phyloP scores from a whole-genome alignment of 352 stramenopile genomes.

The Phytophthora melonis region DNA sequence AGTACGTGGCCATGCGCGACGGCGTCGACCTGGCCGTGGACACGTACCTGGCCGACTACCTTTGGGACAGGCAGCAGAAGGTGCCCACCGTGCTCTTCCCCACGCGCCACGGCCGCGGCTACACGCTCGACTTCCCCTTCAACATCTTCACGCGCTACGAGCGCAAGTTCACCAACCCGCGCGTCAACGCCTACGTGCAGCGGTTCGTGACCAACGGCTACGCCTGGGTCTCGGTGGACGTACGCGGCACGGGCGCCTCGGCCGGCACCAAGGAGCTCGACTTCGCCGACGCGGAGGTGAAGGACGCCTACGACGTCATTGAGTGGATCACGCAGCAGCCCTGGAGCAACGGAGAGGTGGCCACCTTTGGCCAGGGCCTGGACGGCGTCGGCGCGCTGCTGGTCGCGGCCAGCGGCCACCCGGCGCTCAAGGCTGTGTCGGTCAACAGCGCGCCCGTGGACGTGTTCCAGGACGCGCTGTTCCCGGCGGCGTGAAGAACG shows the following conservation, averaged over 20 bases:
- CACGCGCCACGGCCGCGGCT: slow-evolving; percentile 83
- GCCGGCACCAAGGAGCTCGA: slow-evolving; percentile 69
- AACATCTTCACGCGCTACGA: slow-evolving; percentile 72
- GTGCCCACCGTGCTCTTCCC: slow-evolving; percentile 77
- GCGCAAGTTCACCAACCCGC: slow-evolving; percentile 83
- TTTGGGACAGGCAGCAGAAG: slow-evolving; percentile 64
- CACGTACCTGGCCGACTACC: slow-evolving; percentile 74
- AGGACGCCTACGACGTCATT: slow-evolving; percentile 79
- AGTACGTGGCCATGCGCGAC: slow-evolving; percentile 81
- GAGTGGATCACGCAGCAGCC: slow-evolving; percentile 84
- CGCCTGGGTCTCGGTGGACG: slow-evolving; percentile 80
- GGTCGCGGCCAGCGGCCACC: slow-evolving; percentile 64
- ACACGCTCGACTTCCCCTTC: slow-evolving; percentile 85
- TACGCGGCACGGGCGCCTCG: slow-evolving; percentile 81
- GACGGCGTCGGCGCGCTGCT: slow-evolving; percentile 78
- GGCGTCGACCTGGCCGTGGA: slow-evolving; percentile 79
- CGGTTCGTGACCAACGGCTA: slow-evolving; percentile 80
- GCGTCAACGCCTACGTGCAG: slow-evolving; percentile 77
- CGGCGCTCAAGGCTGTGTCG: slow-evolving; percentile 76
- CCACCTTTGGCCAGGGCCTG: slow-evolving; percentile 73
- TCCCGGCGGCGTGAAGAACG: slow-evolving; percentile 82
- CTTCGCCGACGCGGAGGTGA: slow-evolving; percentile 75
- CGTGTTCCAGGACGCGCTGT: slow-evolving; percentile 75
- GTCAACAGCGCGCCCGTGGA: slow-evolving; percentile 78
- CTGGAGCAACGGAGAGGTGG: slow-evolving; percentile 85